phyloP scores from a whole-genome alignment of 2,329 filamentous ascomycete genomes.

The Penicillium oxalicum region DNA sequence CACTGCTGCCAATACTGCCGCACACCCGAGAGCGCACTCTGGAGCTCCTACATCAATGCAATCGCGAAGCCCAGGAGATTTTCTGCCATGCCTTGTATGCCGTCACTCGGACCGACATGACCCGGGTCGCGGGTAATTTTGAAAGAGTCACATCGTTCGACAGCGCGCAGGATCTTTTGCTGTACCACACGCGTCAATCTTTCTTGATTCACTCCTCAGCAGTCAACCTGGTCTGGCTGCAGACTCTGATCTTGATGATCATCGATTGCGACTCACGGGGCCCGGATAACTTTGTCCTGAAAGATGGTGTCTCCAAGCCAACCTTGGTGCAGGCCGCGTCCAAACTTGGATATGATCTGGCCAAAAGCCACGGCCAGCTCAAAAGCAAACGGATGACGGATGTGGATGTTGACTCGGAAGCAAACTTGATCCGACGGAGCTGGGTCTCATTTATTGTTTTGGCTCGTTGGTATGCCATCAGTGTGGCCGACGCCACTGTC shows the following conservation, averaged over 20 bases:
- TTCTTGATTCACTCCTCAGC: conserved; percentile 29
- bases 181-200: conserved; percentile 35
- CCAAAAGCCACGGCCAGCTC: conserved; percentile 35
- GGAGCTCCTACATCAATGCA: conserved; percentile 35
- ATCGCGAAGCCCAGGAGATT: conserved; percentile 36
- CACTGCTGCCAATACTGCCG: conserved; percentile 37
- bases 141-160: conserved; percentile 34
- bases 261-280: conserved; percentile 40
- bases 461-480: conserved; percentile 39
- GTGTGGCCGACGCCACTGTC: conserved; percentile 36
- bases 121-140: conserved; percentile 30
- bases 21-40: conserved; percentile 35
- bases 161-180: conserved; percentile 36
- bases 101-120: conserved; percentile 33
- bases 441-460: conserved; percentile 38
- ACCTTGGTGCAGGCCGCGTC: conserved; percentile 36
- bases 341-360: conserved; percentile 36
- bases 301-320: conserved; percentile 37
- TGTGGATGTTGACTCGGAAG: conserved; percentile 37
- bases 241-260: conserved; percentile 38
- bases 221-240: conserved; percentile 38
- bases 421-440: conserved; percentile 35
- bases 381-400: conserved; percentile 31
- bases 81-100: conserved; percentile 38
- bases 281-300: conserved; percentile 38